These are phyloP conservation scores for Backusella luteola DNA, from an alignment of 192 early-diverging fungal genomes.

Conservation along the genomic window DNA sequence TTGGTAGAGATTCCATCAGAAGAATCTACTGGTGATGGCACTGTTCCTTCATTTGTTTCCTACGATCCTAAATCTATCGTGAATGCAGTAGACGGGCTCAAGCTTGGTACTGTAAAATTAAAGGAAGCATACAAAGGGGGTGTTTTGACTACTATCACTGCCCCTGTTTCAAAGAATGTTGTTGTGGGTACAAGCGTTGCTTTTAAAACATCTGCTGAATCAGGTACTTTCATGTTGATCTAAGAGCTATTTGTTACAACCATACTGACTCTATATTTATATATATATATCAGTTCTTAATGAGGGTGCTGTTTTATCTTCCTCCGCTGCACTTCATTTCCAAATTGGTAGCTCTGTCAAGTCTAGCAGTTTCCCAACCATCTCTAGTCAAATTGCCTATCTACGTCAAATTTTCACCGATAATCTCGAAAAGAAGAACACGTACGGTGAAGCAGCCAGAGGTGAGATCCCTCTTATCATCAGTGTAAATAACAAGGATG, in stretches of 20 bases:
- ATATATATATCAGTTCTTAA: conserved; percentile 14
- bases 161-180: conserved; percentile 48
- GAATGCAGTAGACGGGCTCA: conserved; percentile 64
- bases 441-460: conserved; percentile 37
- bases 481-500: conserved; percentile 52
- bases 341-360: conserved; percentile 50
- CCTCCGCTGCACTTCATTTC: conserved; percentile 58
- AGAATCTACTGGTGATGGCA: conserved; percentile 58
- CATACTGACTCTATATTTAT: background rate
- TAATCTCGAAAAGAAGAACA: conserved; percentile 28
- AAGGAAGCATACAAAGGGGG: conserved; percentile 60
- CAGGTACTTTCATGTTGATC: conserved; percentile 37
- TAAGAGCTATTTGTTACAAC: background rate
- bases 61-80: conserved; percentile 31
- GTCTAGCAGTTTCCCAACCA: conserved; percentile 41
- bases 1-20: conserved; percentile 67
- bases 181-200: conserved; percentile 63
- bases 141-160: conserved; percentile 57
- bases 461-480: conserved; percentile 53
- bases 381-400: conserved; percentile 53
- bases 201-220: conserved; percentile 62
- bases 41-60: conserved; percentile 14
- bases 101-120: conserved; percentile 55
- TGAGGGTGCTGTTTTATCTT: conserved; percentile 43
- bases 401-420: conserved; percentile 42